Base-by-base conservation (phyloP, 2,329 filamentous ascomycete species). In the Trichoderma breve region DNA sequence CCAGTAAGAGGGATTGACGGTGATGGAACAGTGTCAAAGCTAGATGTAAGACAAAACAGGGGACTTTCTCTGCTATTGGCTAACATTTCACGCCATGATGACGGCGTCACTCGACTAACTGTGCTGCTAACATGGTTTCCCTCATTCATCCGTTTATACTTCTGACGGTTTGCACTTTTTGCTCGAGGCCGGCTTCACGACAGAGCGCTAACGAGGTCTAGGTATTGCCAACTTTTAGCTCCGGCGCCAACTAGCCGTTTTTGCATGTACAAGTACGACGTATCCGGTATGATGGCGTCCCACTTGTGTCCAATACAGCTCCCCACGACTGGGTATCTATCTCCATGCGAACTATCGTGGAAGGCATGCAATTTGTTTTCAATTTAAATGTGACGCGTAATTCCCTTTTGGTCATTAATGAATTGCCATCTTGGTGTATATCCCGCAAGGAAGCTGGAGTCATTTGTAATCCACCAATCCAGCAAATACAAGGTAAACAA, bases 211-310 rank as follows among this genome's bases (percentile, higher is more conserved):
- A 32, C 55, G 28, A 30, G 18, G 28, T 11, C 55, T 11, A 39
- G 24, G 64, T 57, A 39, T 28, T 60, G 55, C 55, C 55, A 30
- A 60, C 51, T 39, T 30, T 67, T 58, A 67, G 64, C 51, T 39
- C 64, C 64, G 64, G 64, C 64, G 64, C 51, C 64, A 67, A 67
- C 30, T 39, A 67, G 64, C 64, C 53, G 30, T 36, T 28, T 43
- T 26, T n/a, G n/a, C n/a, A 43, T 28, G 64, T 57, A 57, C 34
- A 36, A 26, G 60, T 26, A 43, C 60, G 34, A 21, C 24, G 51
- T 26, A 32, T 32, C 28, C 11, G 55, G 55, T 60, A 32, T 9
- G 24, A 18, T 3, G 7, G 39, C 39, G 62, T 53, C 47, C 43
- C 28, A 64, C 36, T 64, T 6, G 8, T 0, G 43, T 51, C n/a